Base-by-base conservation (phyloP, 768 basidiomycete species). In the Leccinum obscurum region DNA sequence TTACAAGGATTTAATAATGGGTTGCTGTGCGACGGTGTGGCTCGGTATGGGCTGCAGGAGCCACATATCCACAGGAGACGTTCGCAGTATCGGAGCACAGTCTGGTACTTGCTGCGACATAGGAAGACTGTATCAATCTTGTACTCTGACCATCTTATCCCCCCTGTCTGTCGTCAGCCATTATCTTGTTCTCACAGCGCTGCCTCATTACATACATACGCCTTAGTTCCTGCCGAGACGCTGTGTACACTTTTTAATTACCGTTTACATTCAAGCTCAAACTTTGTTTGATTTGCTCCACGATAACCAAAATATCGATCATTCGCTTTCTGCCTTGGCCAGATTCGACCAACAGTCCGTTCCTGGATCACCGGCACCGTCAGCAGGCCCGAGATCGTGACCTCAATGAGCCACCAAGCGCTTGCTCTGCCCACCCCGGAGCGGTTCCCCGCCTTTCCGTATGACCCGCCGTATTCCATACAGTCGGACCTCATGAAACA, bases 401-500 rank as follows among this genome's bases (percentile, higher is more conserved):
- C 41, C n/a, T 8, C 59, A 11, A 66, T 64, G 68, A 59, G 30
- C 62, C 56, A 64, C 57, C 52, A 69, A 15, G 57, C 58, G 46
- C 68, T 73, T 28, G 56, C 63, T 3, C 75, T 96, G 5, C 75
- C 84, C 1, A 89, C 89, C 0, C 95, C 94, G 0, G 68, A 73
- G 1, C 66, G 67, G 1, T 97, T 97, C 70, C 79, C 87, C 9
- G 84, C 85, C 3, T 98, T 98, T 69, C 95, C 95, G 0, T 97
- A 89, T 68, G 78, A 84, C 15, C 78, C 85, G 4, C 94, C 94
- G 3, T 96, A 96, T 71, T 70, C 81, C 17, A 95, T 96, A 59
- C 96, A 98, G 71, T 77, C 82, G 0, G 84, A 91, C 37, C 84
- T 98, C 28, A 97, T 98, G 95, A 85, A 79, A 17, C 92, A 94